Evolutionary conservation across 2,329 filamentous ascomycete genomes (phyloP).

Genomic region (Xylaria sp.): DNA sequence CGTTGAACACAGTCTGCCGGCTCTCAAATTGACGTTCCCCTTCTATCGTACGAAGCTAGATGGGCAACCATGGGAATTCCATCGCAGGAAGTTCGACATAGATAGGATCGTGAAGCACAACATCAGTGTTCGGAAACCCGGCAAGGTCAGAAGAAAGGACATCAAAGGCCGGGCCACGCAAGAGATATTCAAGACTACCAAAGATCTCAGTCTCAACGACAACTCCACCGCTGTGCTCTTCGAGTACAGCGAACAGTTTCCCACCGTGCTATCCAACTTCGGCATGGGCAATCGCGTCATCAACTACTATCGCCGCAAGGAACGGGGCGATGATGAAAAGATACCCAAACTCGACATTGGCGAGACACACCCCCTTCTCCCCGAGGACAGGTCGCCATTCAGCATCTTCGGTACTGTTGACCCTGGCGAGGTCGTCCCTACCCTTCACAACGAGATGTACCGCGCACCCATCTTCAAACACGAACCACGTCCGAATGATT

Average conservation of each 20-base stretch:
- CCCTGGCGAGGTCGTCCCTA: conserved; percentile 87
- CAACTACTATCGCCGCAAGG: conserved; percentile 94
- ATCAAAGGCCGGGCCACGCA: conserved; percentile 82
- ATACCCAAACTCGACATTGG: conserved; percentile 86
- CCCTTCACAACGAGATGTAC: conserved; percentile 95
- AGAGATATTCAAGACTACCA: conserved; percentile 81
- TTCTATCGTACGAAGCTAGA: conserved; percentile 92
- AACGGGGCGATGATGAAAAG: conserved; percentile 76
- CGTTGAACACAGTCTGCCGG: conserved; percentile 95
- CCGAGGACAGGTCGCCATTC: conserved; percentile 96
- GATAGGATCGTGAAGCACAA: conserved; percentile 57
- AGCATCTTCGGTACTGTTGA: conserved; percentile 94
- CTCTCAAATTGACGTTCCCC: conserved; percentile 90
- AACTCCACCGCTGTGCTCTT: conserved; percentile 89
- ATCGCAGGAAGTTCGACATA: conserved; percentile 77
- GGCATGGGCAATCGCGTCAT: conserved; percentile 97
- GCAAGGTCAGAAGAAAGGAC: conserved; percentile 81
- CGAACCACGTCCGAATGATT: conserved; percentile 80
- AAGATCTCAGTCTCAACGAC: conserved; percentile 86
- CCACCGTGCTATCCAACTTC: conserved; percentile 92
- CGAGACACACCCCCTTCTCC: conserved; percentile 86
- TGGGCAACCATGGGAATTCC: conserved; percentile 74
- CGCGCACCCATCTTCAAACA: conserved; percentile 94
- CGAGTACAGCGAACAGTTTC: conserved; percentile 95
- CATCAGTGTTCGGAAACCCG: conserved; percentile 60